These are phyloP conservation scores for Xerocomellus amylosporus DNA, from an alignment of 768 basidiomycete species.

Conservation along the genomic window DNA sequence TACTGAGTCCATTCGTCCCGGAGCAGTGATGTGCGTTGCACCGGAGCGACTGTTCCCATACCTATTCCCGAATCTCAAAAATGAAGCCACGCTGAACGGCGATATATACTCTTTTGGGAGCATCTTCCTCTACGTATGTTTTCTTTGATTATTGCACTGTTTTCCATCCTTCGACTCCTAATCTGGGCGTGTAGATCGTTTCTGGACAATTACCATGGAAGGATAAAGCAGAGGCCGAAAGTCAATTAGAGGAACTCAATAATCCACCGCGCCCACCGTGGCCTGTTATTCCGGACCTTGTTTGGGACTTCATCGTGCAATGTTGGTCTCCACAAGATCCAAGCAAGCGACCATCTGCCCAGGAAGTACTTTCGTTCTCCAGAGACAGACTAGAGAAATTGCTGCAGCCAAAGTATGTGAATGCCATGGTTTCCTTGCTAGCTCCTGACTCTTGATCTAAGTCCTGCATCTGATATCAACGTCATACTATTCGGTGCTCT, in stretches of 20 bases:
- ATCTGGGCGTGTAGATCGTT: background rate
- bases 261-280: background rate
- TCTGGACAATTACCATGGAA: background rate
- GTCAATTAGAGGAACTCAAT: background rate
- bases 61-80: background rate
- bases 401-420: background rate
- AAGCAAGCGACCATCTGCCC: background rate
- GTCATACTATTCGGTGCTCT: conserved; percentile 16
- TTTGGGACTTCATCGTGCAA: conserved; percentile 1
- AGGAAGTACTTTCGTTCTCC: background rate
- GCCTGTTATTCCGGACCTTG: background rate
- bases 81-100: background rate
- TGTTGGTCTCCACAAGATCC: conserved; percentile 6
- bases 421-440: background rate
- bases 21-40: background rate
- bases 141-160: background rate
- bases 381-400: background rate
- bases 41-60: background rate
- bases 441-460: background rate
- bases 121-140: conserved; percentile 6
- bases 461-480: background rate
- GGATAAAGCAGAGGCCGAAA: background rate
- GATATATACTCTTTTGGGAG: conserved; percentile 7
- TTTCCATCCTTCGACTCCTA: background rate
- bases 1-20: background rate